Evolutionary conservation across 2,329 filamentous ascomycete species (phyloP), one percentile per base, ranked within the genome.

Genomic region (Chaetothyriales sp.): DNA sequence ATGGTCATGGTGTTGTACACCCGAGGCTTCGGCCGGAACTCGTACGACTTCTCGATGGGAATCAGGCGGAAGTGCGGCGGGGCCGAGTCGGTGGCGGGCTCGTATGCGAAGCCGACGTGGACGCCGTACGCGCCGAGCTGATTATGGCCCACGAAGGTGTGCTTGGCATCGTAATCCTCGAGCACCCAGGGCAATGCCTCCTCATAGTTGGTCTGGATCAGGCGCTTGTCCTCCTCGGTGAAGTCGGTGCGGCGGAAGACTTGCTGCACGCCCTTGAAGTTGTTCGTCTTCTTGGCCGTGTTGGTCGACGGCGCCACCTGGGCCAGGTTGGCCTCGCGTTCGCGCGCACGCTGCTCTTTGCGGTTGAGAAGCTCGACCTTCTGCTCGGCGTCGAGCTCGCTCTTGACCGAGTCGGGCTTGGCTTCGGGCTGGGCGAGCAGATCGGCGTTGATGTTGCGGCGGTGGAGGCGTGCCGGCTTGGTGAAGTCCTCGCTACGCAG

Each of bases 131-230:
- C 76, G 18, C 89, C 86, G 22, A 85, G 85, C 62, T 97, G 86
- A 61, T 97, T 95, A 52, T 83, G 85, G 45, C 89, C 92, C 33
- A 92, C 83, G 88, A 89, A 97, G 2, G 86, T 85, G 61, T 95
- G 90, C 67, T 90, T 95, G 58, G 89, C 88, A 63, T 98, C 90
- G 43, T 89, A 94, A 66, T 98, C 92, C 65, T 98, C 92, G 37
- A 98, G 69, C 66, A 95, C 89, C 92, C 92, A 98, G 5, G 92
- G 92, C 48, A 95, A 73, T 3, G 90, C 88, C 67, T 98, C 92
- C 66, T 97, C 92, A 60, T 97, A 98, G 57, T 89, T 78, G 44
- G 82, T 70, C 54, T 79, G 73, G 44, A 76, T 73, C 48, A 72
- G 72, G 54, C 84, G 69, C 80, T 81, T 72, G 76, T 94, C 76